Evolutionary conservation across 768 basidiomycete genomes (phyloP), one percentile per base, ranked within the genome.

Genomic region (Lactifluus hygrophoroides): DNA sequence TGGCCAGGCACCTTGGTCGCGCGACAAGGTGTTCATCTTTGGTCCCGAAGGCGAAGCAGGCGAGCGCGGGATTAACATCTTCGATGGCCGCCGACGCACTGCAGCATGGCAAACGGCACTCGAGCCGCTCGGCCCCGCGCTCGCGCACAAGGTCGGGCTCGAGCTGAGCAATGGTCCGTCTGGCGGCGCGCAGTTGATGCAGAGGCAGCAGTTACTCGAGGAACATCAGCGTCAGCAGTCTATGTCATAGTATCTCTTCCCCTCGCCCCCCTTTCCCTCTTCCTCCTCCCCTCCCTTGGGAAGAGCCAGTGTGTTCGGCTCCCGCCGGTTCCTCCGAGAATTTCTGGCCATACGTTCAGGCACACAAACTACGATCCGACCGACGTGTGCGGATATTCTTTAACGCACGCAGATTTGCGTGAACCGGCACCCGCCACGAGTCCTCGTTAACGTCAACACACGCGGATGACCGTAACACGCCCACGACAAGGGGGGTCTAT

Each of bases 41-140:
- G 88, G 88, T 4, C 88, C 88, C 0, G 88, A 90, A 67, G 88
- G 88, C 53, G 88, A 90, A 71, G 81, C 80, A 0, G 88, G 88
- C 46, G 87, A 88, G 69, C 80, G 88, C 47, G 81, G 80, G 14
- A 72, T 69, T 54, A 70, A 73, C 27, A 85, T 89, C 14, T 87
- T 90, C 54, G 81, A 82, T 55, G 82, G 84, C 3, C 71, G 88
- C 34, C 70, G 88, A 47, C 73, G 86, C 60, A 77, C 69, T 51
- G 71, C 72, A 53, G 68, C 80, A 54, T 90, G 88, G 88, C 77
- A 76, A 60, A 77, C 82, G 50, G 81, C 81, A 17, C 70, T 90
- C 19, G 82, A 82, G 64, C 86, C 86, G 25, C 75, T 90, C 0
- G 88, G 88, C 8, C 76, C 78, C 66, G 70, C 76, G 44, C 73